Evolutionary conservation across 2,329 filamentous ascomycete genomes (phyloP).

Genomic region (Byssoonygena ceratinophila): DNA sequence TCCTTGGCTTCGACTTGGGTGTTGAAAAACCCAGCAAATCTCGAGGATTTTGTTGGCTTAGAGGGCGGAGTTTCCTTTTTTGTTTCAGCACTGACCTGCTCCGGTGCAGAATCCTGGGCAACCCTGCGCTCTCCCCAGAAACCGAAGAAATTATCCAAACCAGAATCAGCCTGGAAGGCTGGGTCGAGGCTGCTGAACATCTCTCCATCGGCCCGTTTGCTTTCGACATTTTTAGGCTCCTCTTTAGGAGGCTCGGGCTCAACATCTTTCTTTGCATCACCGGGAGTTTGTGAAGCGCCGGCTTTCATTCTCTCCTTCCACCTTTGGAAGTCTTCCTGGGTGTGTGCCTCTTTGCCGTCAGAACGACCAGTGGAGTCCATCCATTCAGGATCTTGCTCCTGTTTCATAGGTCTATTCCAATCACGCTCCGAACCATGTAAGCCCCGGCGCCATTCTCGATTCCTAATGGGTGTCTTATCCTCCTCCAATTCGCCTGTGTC

Average conservation of each 20-base stretch:
- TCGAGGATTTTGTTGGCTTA: conserved; percentile 60
- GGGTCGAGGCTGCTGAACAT: conserved; percentile 47
- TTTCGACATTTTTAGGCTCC: conserved; percentile 34
- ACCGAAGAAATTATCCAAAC: conserved; percentile 69
- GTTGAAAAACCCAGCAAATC: conserved; percentile 74
- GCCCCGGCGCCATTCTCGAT: conserved; percentile 54
- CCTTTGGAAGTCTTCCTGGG: conserved; percentile 82
- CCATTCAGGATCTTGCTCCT: conserved; percentile 84
- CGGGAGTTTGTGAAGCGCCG: conserved; percentile 34
- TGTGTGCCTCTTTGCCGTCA: conserved; percentile 60
- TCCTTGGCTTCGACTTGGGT: conserved; percentile 45
- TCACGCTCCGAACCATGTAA: conserved; percentile 42
- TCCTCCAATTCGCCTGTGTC: conserved; percentile 34
- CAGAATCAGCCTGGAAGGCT: conserved; percentile 53
- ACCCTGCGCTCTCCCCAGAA: conserved; percentile 45
- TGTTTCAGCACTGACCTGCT: conserved; percentile 16
- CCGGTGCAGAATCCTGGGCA: conserved; percentile 33
- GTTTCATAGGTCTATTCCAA: conserved; percentile 43
- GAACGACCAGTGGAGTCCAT: conserved; percentile 60
- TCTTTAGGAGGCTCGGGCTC: conserved; percentile 22
- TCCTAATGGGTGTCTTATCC: conserved; percentile 41
- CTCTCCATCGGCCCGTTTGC: conserved; percentile 37
- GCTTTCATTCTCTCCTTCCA: conserved; percentile 90
- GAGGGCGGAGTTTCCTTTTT: conserved; percentile 38
- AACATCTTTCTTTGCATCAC: conserved; percentile 38